phyloP scores from a whole-genome alignment of 2,329 filamentous ascomycete species.

The Neofusicoccum cordaticola region DNA sequence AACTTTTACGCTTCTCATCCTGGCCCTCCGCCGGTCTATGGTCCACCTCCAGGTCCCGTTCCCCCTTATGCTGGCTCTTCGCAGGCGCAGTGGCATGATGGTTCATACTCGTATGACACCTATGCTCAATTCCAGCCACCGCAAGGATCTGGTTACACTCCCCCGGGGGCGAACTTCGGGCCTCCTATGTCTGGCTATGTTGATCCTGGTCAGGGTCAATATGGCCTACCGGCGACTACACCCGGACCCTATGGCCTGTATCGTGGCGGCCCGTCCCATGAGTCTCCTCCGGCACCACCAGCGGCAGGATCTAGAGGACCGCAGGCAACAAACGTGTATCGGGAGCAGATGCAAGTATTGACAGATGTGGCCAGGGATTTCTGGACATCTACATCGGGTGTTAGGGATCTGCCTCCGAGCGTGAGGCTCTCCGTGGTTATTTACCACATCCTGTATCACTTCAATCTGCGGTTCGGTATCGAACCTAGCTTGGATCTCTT shows the following conservation, averaged over 20 bases:
- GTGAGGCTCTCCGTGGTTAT: conserved; percentile 64
- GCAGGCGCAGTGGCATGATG: conserved; percentile 11
- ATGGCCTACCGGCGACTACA: conserved; percentile 19
- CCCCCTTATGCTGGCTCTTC: conserved; percentile 2
- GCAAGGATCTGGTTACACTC: not conserved
- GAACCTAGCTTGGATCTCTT: conserved; percentile 58
- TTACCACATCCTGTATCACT: conserved; percentile 59
- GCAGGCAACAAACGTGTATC: conserved; percentile 27
- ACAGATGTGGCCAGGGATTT: conserved; percentile 56
- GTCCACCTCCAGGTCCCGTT: not conserved
- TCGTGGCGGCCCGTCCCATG: conserved; percentile 3
- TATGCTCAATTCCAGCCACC: not conserved
- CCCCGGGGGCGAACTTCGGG: not conserved
- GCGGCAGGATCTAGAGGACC: not conserved
- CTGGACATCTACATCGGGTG: conserved; percentile 60
- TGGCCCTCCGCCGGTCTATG: not conserved
- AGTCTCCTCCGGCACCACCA: not conserved
- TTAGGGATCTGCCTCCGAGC: conserved; percentile 61
- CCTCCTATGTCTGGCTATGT: conserved; percentile 20
- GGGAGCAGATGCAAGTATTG: conserved; percentile 40
- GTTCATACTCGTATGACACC: not conserved
- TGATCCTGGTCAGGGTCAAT: conserved; percentile 13
- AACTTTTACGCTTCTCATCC: conserved; percentile 1
- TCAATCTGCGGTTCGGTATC: conserved; percentile 56
- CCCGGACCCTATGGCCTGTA: conserved; percentile 5